These are phyloP conservation scores for Diphasiastrum complanatum DNA, from an alignment of 83 land plant species.

Conservation along the genomic window DNA sequence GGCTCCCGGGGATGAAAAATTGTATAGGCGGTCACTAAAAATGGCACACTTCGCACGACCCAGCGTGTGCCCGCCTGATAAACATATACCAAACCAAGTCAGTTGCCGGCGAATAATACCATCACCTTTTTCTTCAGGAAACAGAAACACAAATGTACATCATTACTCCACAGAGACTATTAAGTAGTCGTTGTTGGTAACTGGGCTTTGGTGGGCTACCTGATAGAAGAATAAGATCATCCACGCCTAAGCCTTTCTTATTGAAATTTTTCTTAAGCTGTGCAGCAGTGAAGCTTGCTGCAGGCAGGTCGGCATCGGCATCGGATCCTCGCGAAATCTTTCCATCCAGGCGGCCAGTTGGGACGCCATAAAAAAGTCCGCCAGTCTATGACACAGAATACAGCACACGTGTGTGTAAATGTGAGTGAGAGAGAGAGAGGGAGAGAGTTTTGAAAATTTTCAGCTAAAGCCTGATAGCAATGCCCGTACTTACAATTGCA, in stretches of 20 bases:
- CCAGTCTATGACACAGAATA: background rate
- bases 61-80: slow-evolving; percentile 5
- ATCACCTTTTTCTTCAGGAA: no score
- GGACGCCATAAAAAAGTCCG: background rate
- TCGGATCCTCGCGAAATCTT: background rate
- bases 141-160: background rate
- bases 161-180: no score
- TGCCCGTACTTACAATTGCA: background rate
- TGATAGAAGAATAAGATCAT: background rate
- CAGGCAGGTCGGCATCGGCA: background rate
- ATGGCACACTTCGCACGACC: background rate
- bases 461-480: background rate
- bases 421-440: background rate
- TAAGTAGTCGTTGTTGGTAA: no score
- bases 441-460: background rate
- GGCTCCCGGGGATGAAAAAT: background rate
- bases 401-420: background rate
- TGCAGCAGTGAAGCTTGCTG: background rate
- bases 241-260: background rate
- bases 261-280: background rate
- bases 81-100: background rate
- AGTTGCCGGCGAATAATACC: no score
- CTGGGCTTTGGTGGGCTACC: background rate
- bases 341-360: slow-evolving; percentile 7
- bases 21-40: slow-evolving; percentile 4